Conservation (phyloP, 805 yeast species). For the Zygoascus ofunaensis region DNA sequence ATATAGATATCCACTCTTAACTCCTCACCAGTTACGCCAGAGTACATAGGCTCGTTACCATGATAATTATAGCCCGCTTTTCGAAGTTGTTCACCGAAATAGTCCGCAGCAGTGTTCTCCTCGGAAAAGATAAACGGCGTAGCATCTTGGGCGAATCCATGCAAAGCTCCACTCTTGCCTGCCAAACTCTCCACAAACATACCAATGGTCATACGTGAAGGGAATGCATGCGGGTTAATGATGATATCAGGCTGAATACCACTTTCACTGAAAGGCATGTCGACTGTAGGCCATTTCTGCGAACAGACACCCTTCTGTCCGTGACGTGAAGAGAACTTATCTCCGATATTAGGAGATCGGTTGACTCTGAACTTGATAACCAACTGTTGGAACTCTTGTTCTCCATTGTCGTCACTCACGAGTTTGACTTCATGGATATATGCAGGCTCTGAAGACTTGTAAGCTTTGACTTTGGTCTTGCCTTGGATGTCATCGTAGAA, state of each 20-base stretch:
- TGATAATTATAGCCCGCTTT: slow-evolving; percentile 92
- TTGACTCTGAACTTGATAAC: slow-evolving; percentile 86
- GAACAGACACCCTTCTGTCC: slow-evolving; percentile 99
- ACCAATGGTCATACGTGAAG: slow-evolving; percentile 99
- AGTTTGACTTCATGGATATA: slow-evolving; percentile 91
- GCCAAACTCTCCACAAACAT: slow-evolving; percentile 98
- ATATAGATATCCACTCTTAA: slow-evolving; percentile 90
- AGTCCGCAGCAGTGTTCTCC: slow-evolving; percentile 91
- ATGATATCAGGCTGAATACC: slow-evolving; percentile 93
- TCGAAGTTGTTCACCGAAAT: slow-evolving; percentile 85
- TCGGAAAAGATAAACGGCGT: slow-evolving; percentile 95
- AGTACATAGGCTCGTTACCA: slow-evolving; percentile 98
- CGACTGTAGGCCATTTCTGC: slow-evolving; percentile 94
- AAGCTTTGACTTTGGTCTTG: slow-evolving; percentile 83
- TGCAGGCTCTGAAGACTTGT: slow-evolving; percentile 91
- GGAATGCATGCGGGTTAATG: slow-evolving; percentile 99
- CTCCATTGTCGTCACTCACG: slow-evolving; percentile 70
- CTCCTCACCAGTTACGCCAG: slow-evolving; percentile 98
- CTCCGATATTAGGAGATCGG: slow-evolving; percentile 92
- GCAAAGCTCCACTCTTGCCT: slow-evolving; percentile 98
- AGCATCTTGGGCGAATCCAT: slow-evolving; percentile 94
- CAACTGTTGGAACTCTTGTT: slow-evolving; percentile 71
- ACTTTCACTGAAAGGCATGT: slow-evolving; percentile 86
- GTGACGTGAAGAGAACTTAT: slow-evolving; percentile 94
- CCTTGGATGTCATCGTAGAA: slow-evolving; percentile 85